phyloP scores from a whole-genome alignment of 441 rosid species.

The Theobroma grandiflorum region DNA sequence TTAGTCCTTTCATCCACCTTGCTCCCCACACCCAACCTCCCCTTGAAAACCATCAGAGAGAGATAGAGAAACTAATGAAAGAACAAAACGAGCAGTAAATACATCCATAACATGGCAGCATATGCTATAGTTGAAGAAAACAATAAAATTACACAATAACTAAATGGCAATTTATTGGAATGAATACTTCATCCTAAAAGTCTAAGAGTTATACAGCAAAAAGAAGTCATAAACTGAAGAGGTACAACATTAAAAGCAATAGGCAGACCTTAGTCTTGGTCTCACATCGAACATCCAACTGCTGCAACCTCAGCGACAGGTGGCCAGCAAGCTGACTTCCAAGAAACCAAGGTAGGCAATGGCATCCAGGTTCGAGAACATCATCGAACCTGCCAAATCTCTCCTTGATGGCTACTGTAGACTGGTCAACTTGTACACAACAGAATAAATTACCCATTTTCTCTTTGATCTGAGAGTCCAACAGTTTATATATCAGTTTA shows the following conservation, averaged over 20 bases:
- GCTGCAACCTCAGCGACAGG: conserved; percentile 66
- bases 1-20: not conserved
- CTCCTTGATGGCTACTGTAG: conserved; percentile 62
- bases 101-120: not conserved
- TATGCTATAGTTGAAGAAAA: not conserved
- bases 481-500: not conserved
- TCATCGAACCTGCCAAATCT: conserved; percentile 62
- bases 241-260: not conserved
- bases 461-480: not conserved
- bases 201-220: not conserved
- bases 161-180: not conserved
- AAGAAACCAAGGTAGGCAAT: conserved; percentile 68
- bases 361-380: conserved; percentile 71
- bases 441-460: conserved; percentile 53
- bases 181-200: not conserved
- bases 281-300: conserved; percentile 67
- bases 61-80: not conserved
- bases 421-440: conserved; percentile 65
- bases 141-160: not conserved
- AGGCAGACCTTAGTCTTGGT: conserved; percentile 63
- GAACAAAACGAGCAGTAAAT: not conserved
- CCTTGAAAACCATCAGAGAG: not conserved
- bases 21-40: not conserved
- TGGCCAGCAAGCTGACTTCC: conserved; percentile 65
- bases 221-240: not conserved